Base-by-base conservation (phyloP, 2,329 filamentous ascomycete genomes). In the Calonectria henricotiae region DNA sequence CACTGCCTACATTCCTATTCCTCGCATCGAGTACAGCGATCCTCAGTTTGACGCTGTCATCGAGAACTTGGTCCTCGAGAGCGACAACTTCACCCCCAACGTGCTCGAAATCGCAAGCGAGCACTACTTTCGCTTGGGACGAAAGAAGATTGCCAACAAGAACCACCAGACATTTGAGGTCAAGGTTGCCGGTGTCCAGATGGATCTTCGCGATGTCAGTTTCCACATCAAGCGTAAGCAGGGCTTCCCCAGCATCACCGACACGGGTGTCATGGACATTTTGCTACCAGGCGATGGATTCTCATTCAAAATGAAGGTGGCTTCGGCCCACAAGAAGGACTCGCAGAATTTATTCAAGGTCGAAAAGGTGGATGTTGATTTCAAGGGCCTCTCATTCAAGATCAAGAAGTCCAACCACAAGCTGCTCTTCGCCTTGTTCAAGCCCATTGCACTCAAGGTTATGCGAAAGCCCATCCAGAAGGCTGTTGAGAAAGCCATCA, bases 201-300 rank as follows among this genome's bases (percentile, higher is more conserved):
- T 96, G 87, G 96, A 99, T 76, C 87, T 98, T 51, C 90, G 89
- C 74, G 94, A 98, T 79, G 94, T 99, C 72, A 94, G 93, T 82
- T 98, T 95, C 88, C 95, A 98, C 83, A 88, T 99, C 84, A 96
- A 96, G 86, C 94, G 92, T 85, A 98, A 99, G 89, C 86, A 95
- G 78, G 96, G 96, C 9, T 98, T 98, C 87, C 96, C 95, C 3
- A 89, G 91, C 15, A 87, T 98, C 81, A 95, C 90, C 20, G 96
- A 99, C 80, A 93, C 90, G 54, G 96, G 96, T 85, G 88, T 98
- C 37, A 91, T 93, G 84, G 95, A 98, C 80, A 91, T 99, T 77
- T 90, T 95, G 79, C 89, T 99, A 65, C 94, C 93, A 30, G 96
- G 95, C 37, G 89, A 93, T 49, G 96, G 96, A 41, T 92, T 99